A percentile compares a stretch with the other conserved stretches of the same genome.
Evolutionary conservation across 1,139 yeast species (phyloP).

Genomic region (Kodamaea plutei): DNA sequence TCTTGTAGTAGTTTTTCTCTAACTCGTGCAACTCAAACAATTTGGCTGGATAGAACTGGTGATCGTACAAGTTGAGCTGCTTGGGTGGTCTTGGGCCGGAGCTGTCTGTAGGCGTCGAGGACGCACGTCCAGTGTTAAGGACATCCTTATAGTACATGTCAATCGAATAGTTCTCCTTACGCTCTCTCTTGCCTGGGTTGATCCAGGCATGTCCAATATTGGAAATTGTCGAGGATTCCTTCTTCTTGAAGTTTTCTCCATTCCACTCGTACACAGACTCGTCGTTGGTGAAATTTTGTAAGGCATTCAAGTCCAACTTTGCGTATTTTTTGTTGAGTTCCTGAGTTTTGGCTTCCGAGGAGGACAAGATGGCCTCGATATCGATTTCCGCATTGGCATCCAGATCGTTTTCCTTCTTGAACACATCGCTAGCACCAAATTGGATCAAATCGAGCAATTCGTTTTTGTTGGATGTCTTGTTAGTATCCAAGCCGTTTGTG

Average conservation of each 20-base stretch:
- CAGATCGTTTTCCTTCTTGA: slow-evolving; percentile 25
- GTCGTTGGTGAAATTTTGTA: slow-evolving; percentile 64
- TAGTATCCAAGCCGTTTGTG: slow-evolving; percentile 32
- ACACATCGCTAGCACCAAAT: slow-evolving; percentile 69
- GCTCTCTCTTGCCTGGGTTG: slow-evolving; percentile 72
- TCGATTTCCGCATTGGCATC: slow-evolving; percentile 49
- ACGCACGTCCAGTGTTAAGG: slow-evolving; percentile 54
- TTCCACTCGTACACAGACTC: slow-evolving; percentile 82
- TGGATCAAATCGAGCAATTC: slow-evolving; percentile 78
- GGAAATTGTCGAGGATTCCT: slow-evolving; percentile 39
- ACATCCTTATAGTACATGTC: slow-evolving; percentile 80
- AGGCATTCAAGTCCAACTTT: slow-evolving; percentile 66
- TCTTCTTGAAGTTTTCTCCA: slow-evolving; percentile 76
- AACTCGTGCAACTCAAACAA: slow-evolving; percentile 60
- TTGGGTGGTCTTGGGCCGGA: slow-evolving; percentile 63
- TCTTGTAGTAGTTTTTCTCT: slow-evolving; percentile 58
- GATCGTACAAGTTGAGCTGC: slow-evolving; percentile 65
- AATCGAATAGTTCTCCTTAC: slow-evolving; percentile 73
- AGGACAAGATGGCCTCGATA: slow-evolving; percentile 55
- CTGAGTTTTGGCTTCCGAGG: slow-evolving; percentile 60
- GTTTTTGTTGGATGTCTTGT: slow-evolving; percentile 54
- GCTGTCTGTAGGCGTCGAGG: slow-evolving; percentile 20
- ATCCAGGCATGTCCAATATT: slow-evolving; percentile 57
- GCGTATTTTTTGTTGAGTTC: slow-evolving; percentile 62
- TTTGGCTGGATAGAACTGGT: slow-evolving; percentile 66